Base-by-base conservation (phyloP, 2,329 filamentous ascomycete genomes). In the Leptographium wingfieldii region DNA sequence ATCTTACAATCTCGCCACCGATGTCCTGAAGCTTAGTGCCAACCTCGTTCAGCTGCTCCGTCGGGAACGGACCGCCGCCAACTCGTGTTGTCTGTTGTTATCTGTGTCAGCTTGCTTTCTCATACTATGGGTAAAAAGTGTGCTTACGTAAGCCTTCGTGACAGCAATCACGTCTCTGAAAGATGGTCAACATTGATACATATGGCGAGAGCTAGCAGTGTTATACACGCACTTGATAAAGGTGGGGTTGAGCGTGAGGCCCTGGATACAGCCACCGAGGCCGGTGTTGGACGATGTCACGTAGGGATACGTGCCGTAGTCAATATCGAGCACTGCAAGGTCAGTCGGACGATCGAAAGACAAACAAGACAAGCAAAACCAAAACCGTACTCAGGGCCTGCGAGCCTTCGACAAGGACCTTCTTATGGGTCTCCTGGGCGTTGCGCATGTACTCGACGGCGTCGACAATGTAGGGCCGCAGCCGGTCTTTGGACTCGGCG, bases 381-480 rank as follows among this genome's bases (percentile, higher is more conserved):
- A n/a, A 27, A 25, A 19, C 3, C 16, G 1, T 51, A 63, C 62
- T 63, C 52, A 64, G 33, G 5, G 62, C 63, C 60, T 66, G 64
- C 25, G 80, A 80, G 35, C 83, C 83, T 70, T 86, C 84, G 16
- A 87, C 76, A 2, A 87, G 75, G 62, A 87, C 80, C 58, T 77
- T 76, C 53, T 76, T 73, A 29, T 80, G 77, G 48, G 73, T 69
- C 51, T 76, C 69, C 66, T 85, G 80, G 0, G 79, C 80, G 19
- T 71, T 75, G 27, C 76, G 72, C 62, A 86, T 76, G 62, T 84
- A 66, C n/a, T 60, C 62, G 53, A 67, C 79, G 62, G 82, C 83
- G 67, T 92, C 87, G 62, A 89, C 77, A 62, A 84, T 79, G 65
- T 82, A 87, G 27, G 77, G 76, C 53, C 76, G 76, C 31, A 90